Evolutionary conservation across 2,329 filamentous ascomycete genomes (phyloP), one percentile per base, ranked within the genome.

Genomic region (Ophiostoma ulmi): DNA sequence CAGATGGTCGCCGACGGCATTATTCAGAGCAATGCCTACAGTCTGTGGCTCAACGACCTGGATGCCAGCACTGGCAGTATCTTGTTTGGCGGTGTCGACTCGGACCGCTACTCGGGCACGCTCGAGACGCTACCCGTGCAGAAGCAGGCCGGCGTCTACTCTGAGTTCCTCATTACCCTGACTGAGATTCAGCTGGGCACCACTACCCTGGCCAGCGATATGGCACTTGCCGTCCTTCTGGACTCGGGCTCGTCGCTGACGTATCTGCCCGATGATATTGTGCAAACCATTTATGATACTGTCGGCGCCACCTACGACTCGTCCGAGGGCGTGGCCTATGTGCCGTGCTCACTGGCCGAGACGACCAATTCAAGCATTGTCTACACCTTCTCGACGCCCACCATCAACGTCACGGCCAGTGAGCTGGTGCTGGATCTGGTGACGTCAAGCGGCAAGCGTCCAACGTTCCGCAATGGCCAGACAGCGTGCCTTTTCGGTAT

Each of bases 81-180:
- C 70, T 80, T 94, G 1, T 94, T 94, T 75, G 91, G 91, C 39
- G 91, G 91, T 39, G 85, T 94, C 71, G 90, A 94, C 78, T 86
- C 83, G 2, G 86, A 80, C 31, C 88, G 89, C 74, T 94, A 86
- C 77, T 76, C 80, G 2, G 91, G 90, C 26, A 77, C 83, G 4
- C 82, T 94, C 39, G 78, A 87, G 72, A 91, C 89, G 0, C 78
- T 94, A 1, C 91, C 91, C 2, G 82, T 94, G 69, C 85, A 91
- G 75, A 80, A 80, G 73, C 78, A 83, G 55, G 77, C 80, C 36
- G 84, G 85, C 58, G 76, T 78, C 26, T 90, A 83, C 76, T 81
- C 82, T 69, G 87, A 91, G 76, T 90, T 94, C 76, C 81, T 90
- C 71, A 85, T 94, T 77, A 90, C 90, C 22, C 79, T 94, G 71